Evolutionary conservation across 257 asterid genomes (phyloP), one percentile per base, ranked within the genome.

Genomic region (Solanum pennellii): DNA sequence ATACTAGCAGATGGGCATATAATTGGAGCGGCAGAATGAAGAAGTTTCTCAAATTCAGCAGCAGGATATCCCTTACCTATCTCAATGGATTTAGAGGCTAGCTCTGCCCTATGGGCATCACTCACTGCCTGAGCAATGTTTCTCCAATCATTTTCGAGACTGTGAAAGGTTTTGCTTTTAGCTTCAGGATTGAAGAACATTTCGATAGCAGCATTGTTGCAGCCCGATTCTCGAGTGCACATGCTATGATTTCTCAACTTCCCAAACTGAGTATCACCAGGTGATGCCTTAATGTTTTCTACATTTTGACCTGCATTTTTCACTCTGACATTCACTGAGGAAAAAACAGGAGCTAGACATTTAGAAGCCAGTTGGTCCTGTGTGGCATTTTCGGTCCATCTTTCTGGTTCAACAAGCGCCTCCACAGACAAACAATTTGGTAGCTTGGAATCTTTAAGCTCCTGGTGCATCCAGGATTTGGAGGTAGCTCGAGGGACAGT

Each of bases 31-130:
- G 91, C 91, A 33, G 89, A 89, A 41, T 23, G 86, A 73, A 87
- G 71, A 80, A 89, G 74, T 71, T 83, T 84, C 66, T 89, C 91
- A 86, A 89, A 87, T 68, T 75, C 89, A 35, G 89, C 89, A 86
- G 88, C 72, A 21, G 89, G 88, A 87, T 42, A 37, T 60, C 91
- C 89, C 9, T 87, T 85, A 49, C 35, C 75, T 14, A 20, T 87
- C 86, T 87, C 83, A 83, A 87, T 60, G 75, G 86, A 83, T 74
- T 89, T 82, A 37, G 88, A 87, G 80, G 65, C 86, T 41, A 89
- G 14, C 88, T 76, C 84, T 62, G 47, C 74, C 44, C 33, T 83
- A 66, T 89, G 89, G 74, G 89, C 86, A 76, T 87, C 83, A n/a
- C 76, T 83, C 79, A 89, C 89, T 47, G 89, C 91, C 68, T 15